phyloP scores from a whole-genome alignment of 495 filamentous ascomycete species.

The Aspergillus wentii region DNA sequence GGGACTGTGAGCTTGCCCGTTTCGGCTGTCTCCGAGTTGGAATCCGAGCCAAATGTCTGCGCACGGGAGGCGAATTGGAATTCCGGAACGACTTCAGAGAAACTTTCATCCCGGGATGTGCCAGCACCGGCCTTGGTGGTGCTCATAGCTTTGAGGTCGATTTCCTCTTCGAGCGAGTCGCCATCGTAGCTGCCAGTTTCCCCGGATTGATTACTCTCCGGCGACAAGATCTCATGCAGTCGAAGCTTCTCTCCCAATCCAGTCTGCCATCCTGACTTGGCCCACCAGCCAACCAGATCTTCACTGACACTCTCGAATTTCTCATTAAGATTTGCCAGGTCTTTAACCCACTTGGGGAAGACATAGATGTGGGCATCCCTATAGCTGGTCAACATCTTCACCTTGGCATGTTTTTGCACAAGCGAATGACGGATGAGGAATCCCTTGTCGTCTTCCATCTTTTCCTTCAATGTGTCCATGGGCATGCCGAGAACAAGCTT shows the following conservation, averaged over 20 bases:
- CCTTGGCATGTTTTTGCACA: conserved; percentile 62
- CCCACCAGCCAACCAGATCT: conserved; percentile 92
- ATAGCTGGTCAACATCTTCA: conserved; percentile 72
- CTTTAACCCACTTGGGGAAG: conserved; percentile 84
- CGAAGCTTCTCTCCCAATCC: conserved; percentile 74
- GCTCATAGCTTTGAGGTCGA: conserved; percentile 59
- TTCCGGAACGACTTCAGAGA: conserved; percentile 10
- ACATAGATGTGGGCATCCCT: conserved; percentile 91
- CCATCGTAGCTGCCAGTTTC: conserved; percentile 38
- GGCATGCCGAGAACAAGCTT: conserved; percentile 70
- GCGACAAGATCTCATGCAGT: conserved; percentile 58
- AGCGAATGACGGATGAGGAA: conserved; percentile 69
- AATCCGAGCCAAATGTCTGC: conserved; percentile 12
- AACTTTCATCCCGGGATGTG: conserved; percentile 1
- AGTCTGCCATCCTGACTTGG: conserved; percentile 85
- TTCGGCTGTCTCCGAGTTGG: conserved; percentile 10
- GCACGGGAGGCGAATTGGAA: conserved; percentile 43
- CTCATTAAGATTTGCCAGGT: conserved; percentile 73
- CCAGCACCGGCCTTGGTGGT: conserved; percentile 42
- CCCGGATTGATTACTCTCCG: conserved; percentile 21
- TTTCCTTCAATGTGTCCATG: conserved; percentile 79
- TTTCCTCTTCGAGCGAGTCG: conserved; percentile 49
- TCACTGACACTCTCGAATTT: conserved; percentile 82
- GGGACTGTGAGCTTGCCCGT: conserved; percentile 44
- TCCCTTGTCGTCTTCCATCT: conserved; percentile 63